These are phyloP conservation scores for Leccinum ochraceum DNA, from an alignment of 768 basidiomycete species.

Conservation along the genomic window DNA sequence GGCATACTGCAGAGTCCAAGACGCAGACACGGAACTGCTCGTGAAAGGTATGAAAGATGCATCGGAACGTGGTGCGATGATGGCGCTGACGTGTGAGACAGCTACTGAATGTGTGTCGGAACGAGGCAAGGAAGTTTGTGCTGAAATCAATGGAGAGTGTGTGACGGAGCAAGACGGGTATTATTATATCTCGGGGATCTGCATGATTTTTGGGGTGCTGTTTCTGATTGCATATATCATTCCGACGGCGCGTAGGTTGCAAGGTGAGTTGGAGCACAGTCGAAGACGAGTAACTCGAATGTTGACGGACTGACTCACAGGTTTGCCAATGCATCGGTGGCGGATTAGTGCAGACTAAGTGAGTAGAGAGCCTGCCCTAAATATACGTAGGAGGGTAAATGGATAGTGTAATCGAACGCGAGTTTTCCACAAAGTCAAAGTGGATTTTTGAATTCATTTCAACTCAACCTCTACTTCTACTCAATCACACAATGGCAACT, in stretches of 20 bases:
- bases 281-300: neutral
- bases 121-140: constrained; percentile 79
- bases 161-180: constrained; percentile 89
- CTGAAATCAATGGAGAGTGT: constrained; percentile 75
- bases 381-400: constrained; percentile 12
- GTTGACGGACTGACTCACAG: constrained; percentile 38
- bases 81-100: constrained; percentile 32
- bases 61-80: neutral
- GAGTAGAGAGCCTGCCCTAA: constrained; percentile 33
- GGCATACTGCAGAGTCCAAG: constrained; percentile 77
- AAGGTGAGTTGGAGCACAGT: constrained; percentile 56
- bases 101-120: constrained; percentile 92
- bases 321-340: constrained; percentile 70
- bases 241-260: constrained; percentile 81
- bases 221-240: constrained; percentile 76
- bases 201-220: constrained; percentile 72
- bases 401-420: constrained; percentile 20
- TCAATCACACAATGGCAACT: constrained; percentile 42
- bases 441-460: constrained; percentile 19
- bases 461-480: neutral
- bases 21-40: constrained; percentile 50
- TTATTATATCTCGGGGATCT: constrained; percentile 80
- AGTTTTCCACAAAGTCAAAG: constrained; percentile 25
- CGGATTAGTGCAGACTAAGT: constrained; percentile 48
- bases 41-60: constrained; percentile 49